These are phyloP conservation scores for Deakozyma indianensis DNA, from an alignment of 805 yeast species.

Conservation along the genomic window DNA sequence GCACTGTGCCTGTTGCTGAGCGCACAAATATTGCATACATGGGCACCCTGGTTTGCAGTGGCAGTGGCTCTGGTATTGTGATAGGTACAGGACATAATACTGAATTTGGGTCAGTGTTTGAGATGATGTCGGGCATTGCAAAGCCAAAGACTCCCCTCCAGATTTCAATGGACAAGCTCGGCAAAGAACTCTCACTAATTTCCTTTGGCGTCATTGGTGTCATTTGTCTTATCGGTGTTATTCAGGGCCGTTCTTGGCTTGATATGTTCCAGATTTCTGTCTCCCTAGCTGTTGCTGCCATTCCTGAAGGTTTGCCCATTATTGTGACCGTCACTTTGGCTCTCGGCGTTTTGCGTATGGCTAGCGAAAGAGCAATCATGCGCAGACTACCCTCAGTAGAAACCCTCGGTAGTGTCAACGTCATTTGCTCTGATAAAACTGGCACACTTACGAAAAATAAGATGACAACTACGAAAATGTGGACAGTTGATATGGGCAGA, in stretches of 20 bases:
- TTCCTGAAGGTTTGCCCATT: constrained; percentile 97
- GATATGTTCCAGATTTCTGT: constrained; percentile 98
- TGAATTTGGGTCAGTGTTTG: constrained; percentile 88
- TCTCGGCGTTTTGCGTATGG: constrained; percentile 92
- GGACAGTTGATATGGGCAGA: neutral
- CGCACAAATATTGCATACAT: constrained; percentile 76
- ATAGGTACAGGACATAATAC: constrained; percentile 81
- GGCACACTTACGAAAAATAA: constrained; percentile 36
- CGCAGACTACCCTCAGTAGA: constrained; percentile 85
- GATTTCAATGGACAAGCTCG: constrained; percentile 87
- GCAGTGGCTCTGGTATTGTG: constrained; percentile 88
- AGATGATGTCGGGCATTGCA: constrained; percentile 88
- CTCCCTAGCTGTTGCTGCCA: constrained; percentile 96
- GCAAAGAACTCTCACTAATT: constrained; percentile 74
- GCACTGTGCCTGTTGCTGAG: constrained; percentile 42
- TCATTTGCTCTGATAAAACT: constrained; percentile 39
- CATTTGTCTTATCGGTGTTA: constrained; percentile 79
- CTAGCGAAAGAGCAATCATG: constrained; percentile 84
- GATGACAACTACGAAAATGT: constrained; percentile 20
- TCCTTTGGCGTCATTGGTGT: constrained; percentile 80
- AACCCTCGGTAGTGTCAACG: constrained; percentile 43
- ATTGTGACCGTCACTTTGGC: constrained; percentile 97
- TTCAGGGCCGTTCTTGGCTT: constrained; percentile 89
- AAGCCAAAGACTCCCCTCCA: constrained; percentile 98
- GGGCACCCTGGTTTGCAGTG: constrained; percentile 96